Evolutionary conservation across 345 rosid genomes (phyloP), one percentile per base, ranked within the genome.

Genomic region (Mercurialis annua): DNA sequence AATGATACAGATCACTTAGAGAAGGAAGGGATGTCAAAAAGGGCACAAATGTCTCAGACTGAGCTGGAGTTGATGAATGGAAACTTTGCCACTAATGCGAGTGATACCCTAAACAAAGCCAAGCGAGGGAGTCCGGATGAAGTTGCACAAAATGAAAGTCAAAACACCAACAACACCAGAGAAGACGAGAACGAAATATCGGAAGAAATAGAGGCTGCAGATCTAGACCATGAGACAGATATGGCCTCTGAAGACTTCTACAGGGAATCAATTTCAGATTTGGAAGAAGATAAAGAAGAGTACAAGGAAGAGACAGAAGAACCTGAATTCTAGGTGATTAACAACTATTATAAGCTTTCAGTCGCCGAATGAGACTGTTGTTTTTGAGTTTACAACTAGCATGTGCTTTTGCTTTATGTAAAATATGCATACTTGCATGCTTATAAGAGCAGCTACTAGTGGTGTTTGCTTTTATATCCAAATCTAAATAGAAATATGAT

Each of bases 231-330:
- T 6, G 43, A 60, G 40, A 55, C 43, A 48, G 78, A 71, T 38
- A 60, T 52, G 47, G 53, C 48, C 0, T 20, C 51, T 14, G 72
- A n/a, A 16, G 71, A 75, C 54, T 36, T 61, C 42, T 54, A 38
- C 33, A 43, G 30, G 59, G 59, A 76, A 52, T 42, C 50, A 9
- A n/a, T 27, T 48, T 64, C 76, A 24, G 70, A 64, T 34, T 64
- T 66, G 1, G 77, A 73, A 47, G 80, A 77, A 57, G 71, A 59
- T 26, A 34, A 63, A 43, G 77, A 68, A 33, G 76, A 71, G 59
- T 26, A 73, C 62, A 74, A 58, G 54, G 80, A 69, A 36, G 78
- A 67, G 61, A 78, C 52, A 20, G 72, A 82, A 2, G 80, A 73
- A 38, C 62, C 77, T 0, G 77, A 66, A 70, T 82, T 82, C 70